phyloP scores from a whole-genome alignment of 805 yeast species.

The Ogataea nonfermentans region DNA sequence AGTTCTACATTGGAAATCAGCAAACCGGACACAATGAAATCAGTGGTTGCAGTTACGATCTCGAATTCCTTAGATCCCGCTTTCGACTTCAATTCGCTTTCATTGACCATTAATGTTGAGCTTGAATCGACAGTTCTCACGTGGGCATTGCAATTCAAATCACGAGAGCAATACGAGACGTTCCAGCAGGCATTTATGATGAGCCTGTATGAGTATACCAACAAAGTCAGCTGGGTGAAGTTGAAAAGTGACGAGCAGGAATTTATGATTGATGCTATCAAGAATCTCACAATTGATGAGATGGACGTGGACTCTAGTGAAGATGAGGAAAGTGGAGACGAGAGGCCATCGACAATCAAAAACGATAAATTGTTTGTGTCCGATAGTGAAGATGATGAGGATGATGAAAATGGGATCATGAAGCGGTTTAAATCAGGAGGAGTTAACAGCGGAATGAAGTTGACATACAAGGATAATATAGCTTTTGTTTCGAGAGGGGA shows the following conservation, averaged over 20 bases:
- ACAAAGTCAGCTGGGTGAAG: slow-evolving; percentile 48
- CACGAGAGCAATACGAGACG: slow-evolving; percentile 37
- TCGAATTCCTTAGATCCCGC: slow-evolving; percentile 58
- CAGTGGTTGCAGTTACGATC: slow-evolving; percentile 41
- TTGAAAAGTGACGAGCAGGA: slow-evolving; percentile 46
- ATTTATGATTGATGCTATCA: slow-evolving; percentile 57
- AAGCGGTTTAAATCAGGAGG: slow-evolving; percentile 25
- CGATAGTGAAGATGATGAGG: slow-evolving; percentile 35
- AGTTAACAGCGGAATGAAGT: slow-evolving; percentile 61
- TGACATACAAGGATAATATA: slow-evolving; percentile 68
- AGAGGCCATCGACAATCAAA: slow-evolving; percentile 11
- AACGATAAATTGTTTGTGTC: slow-evolving; percentile 7
- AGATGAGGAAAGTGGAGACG: slow-evolving; percentile 34
- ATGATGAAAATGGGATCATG: slow-evolving; percentile 17
- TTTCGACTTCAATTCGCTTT: slow-evolving; percentile 53
- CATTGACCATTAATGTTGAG: slow-evolving; percentile 66
- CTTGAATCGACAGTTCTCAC: slow-evolving; percentile 46
- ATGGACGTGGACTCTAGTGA: slow-evolving; percentile 23
- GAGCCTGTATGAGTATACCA: slow-evolving; percentile 60
- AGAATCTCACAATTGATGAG: slow-evolving; percentile 37
- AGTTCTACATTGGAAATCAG: slow-evolving; percentile 51
- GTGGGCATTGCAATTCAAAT: slow-evolving; percentile 58
- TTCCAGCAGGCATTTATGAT: slow-evolving; percentile 55
- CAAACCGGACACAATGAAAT: slow-evolving; percentile 22
- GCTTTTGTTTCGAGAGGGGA: slow-evolving; percentile 79